Conservation (phyloP, 2,329 filamentous ascomycete species). For the Botrytis pseudocinerea region DNA sequence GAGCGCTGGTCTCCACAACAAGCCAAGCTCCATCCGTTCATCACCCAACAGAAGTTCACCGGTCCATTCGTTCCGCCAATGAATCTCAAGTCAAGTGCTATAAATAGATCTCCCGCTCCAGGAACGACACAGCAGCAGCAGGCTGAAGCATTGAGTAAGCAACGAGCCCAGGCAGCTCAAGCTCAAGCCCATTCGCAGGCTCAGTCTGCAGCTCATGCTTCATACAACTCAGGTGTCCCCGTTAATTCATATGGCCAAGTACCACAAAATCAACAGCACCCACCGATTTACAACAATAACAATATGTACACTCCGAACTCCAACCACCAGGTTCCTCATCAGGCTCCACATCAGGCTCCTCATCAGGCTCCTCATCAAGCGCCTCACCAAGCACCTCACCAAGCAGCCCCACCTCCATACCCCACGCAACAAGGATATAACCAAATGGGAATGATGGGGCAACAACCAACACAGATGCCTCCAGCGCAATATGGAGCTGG, state of each 20-base stretch:
- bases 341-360: slow-evolving; percentile 52
- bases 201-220: slow-evolving; percentile 62
- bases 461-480: slow-evolving; percentile 64
- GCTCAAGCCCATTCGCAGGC: slow-evolving; percentile 50
- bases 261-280: slow-evolving; percentile 65
- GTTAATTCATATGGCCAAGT: slow-evolving; percentile 24
- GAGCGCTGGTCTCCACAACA: slow-evolving; percentile 98
- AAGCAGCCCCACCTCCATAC: slow-evolving; percentile 73
- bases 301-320: slow-evolving; percentile 73
- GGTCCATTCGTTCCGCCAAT: slow-evolving; percentile 95
- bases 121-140: slow-evolving; percentile 95
- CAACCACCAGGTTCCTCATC: slow-evolving; percentile 45
- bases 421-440: slow-evolving; percentile 71
- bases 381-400: slow-evolving; percentile 48
- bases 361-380: slow-evolving; percentile 47
- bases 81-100: slow-evolving; percentile 86
- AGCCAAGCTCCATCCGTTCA: slow-evolving; percentile 95
- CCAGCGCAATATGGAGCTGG: slow-evolving; percentile 60
- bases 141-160: slow-evolving; percentile 90
- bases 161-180: slow-evolving; percentile 73
- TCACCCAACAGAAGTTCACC: slow-evolving; percentile 96
- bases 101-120: slow-evolving; percentile 84
- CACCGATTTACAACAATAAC: slow-evolving; percentile 73
- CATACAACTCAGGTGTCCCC: slow-evolving; percentile 15
- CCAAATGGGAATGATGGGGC: slow-evolving; percentile 68